Evolutionary conservation across 2,329 filamentous ascomycete genomes (phyloP).

Genomic region (Aurifilum marmelostoma): DNA sequence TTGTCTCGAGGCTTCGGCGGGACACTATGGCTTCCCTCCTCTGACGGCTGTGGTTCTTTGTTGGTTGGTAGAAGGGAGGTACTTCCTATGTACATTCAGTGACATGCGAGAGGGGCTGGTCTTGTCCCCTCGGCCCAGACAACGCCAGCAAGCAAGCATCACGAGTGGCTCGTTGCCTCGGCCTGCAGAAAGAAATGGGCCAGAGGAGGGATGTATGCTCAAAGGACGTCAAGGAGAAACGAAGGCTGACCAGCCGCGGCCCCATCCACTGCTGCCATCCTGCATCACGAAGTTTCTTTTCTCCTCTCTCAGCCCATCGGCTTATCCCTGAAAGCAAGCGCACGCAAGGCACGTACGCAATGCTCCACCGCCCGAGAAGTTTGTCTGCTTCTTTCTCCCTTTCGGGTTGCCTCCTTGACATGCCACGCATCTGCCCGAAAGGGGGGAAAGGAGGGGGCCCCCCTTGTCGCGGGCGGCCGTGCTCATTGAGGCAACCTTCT

Average conservation of each 20-base stretch:
- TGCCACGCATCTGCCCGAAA: too few relatives aligned
- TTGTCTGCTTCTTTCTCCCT: too few relatives aligned
- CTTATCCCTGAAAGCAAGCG: background rate
- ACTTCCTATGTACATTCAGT: background rate
- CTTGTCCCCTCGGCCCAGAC: background rate
- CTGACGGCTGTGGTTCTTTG: background rate
- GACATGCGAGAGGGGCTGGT: background rate
- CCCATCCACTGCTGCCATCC: background rate
- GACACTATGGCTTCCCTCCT: background rate
- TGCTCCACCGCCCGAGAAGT: too few relatives aligned
- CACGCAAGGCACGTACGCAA: background rate
- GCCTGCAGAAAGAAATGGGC: too few relatives aligned
- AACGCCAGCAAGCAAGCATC: background rate
- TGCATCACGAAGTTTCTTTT: background rate
- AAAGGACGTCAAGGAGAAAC: too few relatives aligned
- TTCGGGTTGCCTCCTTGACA: too few relatives aligned
- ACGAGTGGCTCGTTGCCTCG: too few relatives aligned
- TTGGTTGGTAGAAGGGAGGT: background rate
- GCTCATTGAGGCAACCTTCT: background rate
- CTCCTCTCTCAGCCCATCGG: background rate
- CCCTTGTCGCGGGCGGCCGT: background rate
- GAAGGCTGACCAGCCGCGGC: background rate
- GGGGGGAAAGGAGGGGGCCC: too few relatives aligned
- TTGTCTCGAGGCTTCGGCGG: background rate
- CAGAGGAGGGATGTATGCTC: too few relatives aligned